Evolutionary conservation across 2,329 filamentous ascomycete species (phyloP), one percentile per base, ranked within the genome.

Genomic region (Bipolaris bicolor): DNA sequence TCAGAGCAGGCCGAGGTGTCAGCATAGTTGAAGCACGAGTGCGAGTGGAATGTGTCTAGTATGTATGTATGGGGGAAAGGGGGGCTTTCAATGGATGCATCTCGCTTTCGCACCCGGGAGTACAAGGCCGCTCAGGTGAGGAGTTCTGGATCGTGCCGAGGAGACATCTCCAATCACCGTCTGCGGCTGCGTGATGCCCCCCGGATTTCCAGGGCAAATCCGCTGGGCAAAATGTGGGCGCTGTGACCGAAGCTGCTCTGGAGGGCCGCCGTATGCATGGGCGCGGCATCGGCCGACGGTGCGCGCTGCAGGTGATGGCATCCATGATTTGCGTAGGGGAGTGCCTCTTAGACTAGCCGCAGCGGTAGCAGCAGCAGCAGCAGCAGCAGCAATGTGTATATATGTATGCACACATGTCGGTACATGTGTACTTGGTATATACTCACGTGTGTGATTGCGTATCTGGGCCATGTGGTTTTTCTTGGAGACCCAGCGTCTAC

Each of bases 161-260:
- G 61, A 57, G 54, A 55, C 52, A 60, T 67, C 62, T 70, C 71
- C 70, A 72, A 73, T 73, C 70, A 72, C 55, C 50, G 46, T 22
- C 24, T 44, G 57, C 57, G 47, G 52, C 57, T 40, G 49, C 40
- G 47, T 49, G 61, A 50, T 63, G 65, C 54, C 61, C 67, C 65
- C 63, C 24, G 64, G 59, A 60, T 64, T 60, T 43, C 18, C 39
- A 39, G 53, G 45, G 46, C 41, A 45, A 46, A 39, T 16, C 22
- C 39, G 39, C 51, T 45, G 50, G 55, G 55, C 55, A 53, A 43
- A 36, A 18, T 53, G 54, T 52, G 54, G 39, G 49, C 59, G 63
- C 57, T 58, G 56, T 55, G 52, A 52, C 50, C 53, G 45, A 60
- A 60, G 60, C 59, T 60, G 60, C 61, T 63, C 62, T 61, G 58